These are phyloP conservation scores for Talaromyces verruculosus DNA, from an alignment of 2,329 filamentous ascomycete species.

Conservation along the genomic window DNA sequence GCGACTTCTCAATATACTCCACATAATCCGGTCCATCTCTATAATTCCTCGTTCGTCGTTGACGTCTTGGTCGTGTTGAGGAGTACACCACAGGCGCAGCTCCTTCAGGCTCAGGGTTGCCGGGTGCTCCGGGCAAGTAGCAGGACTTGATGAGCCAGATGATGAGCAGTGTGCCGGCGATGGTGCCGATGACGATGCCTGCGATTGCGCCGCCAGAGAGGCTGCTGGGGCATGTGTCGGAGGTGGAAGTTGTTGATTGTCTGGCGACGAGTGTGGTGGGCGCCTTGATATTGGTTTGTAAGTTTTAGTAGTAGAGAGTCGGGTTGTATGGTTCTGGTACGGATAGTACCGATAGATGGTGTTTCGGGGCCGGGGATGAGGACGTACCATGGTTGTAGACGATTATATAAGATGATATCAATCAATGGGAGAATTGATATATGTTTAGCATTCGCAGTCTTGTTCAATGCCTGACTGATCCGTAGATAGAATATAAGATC, in stretches of 20 bases:
- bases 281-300: not conserved
- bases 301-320: not conserved
- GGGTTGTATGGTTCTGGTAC: not conserved
- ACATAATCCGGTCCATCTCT: constrained; percentile 26
- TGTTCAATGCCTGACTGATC: not conserved
- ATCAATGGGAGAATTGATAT: not conserved
- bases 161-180: constrained; percentile 38
- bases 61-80: constrained; percentile 14
- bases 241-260: constrained; percentile 13
- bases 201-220: constrained; percentile 40
- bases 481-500: not conserved
- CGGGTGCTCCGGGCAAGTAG: constrained; percentile 27
- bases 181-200: constrained; percentile 43
- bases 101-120: constrained; percentile 27
- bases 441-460: not conserved
- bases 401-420: constrained; percentile 4
- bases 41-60: constrained; percentile 7
- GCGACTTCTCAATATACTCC: constrained; percentile 36
- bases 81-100: constrained; percentile 24
- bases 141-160: constrained; percentile 39
- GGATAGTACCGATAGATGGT: not conserved
- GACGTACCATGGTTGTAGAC: constrained; percentile 16
- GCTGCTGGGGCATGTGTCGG: constrained; percentile 29
- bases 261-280: not conserved
- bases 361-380: not conserved